Evolutionary conservation across 257 asterid genomes (phyloP).

Genomic region (Verbena officinalis): DNA sequence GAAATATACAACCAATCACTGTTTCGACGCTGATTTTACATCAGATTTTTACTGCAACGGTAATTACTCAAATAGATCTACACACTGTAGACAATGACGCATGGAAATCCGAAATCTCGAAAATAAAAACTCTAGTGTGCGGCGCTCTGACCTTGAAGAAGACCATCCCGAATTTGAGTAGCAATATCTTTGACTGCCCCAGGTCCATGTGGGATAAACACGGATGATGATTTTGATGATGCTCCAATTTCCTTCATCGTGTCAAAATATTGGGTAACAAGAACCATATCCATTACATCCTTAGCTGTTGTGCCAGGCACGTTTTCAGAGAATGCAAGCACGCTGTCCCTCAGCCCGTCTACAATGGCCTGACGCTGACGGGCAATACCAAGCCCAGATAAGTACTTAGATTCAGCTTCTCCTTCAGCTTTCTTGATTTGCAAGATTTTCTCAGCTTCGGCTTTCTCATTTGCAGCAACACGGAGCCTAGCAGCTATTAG

Average conservation of each 20-base stretch:
- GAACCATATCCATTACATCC: slow-evolving; percentile 58
- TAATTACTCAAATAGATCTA: not conserved
- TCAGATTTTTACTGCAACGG: too few species aligned
- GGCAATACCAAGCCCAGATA: slow-evolving; percentile 50
- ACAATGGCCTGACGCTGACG: slow-evolving; percentile 61
- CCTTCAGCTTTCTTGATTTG: slow-evolving; percentile 54
- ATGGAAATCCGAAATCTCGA: not conserved
- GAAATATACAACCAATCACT: not conserved
- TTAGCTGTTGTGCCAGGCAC: slow-evolving; percentile 50
- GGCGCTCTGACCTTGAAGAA: slow-evolving; percentile 42
- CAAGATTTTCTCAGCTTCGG: slow-evolving; percentile 49
- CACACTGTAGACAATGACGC: not conserved
- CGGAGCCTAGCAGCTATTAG: slow-evolving; percentile 54
- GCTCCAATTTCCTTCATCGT: slow-evolving; percentile 55
- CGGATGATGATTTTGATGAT: slow-evolving; percentile 46
- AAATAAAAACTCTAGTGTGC: not conserved
- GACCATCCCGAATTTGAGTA: slow-evolving; percentile 48
- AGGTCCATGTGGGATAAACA: slow-evolving; percentile 52
- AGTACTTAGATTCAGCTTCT: slow-evolving; percentile 50
- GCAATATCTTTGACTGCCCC: slow-evolving; percentile 53
- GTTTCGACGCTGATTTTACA: not conserved
- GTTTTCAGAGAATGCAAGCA: slow-evolving; percentile 47
- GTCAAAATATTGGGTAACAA: slow-evolving; percentile 50
- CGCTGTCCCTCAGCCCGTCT: slow-evolving; percentile 52
- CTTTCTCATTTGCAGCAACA: slow-evolving; percentile 47